Conservation (phyloP, 805 yeast genomes). For the Wickerhamiella qilinensis region DNA sequence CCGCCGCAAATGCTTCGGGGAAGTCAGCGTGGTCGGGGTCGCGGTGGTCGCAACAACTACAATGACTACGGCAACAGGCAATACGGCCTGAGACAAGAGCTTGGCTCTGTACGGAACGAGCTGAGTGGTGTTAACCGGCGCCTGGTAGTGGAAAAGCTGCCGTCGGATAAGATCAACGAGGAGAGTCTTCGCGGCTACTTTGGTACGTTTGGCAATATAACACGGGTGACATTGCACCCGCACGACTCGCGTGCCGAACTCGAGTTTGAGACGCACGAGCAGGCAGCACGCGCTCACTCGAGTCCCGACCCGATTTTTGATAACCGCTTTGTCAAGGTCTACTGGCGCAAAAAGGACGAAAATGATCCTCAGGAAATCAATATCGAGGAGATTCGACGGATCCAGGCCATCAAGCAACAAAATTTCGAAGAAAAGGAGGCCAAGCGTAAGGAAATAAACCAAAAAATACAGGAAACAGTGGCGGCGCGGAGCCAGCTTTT, state of each 20-base stretch:
- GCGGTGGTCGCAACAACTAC: conserved; percentile 3
- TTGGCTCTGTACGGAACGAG: conserved; percentile 13
- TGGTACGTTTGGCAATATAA: conserved; percentile 27
- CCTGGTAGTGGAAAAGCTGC: conserved; percentile 29
- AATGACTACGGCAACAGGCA: neutral
- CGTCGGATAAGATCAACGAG: conserved; percentile 27
- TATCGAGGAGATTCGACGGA: conserved; percentile 23
- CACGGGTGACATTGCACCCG: conserved; percentile 18
- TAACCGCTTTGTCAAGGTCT: conserved; percentile 34
- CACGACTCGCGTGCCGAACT: conserved; percentile 24
- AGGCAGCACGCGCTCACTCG: conserved; percentile 29
- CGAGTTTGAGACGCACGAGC: conserved; percentile 23
- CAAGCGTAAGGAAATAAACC: conserved; percentile 22
- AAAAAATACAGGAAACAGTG: conserved; percentile 21
- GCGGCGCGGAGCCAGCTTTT: conserved; percentile 24
- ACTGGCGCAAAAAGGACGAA: conserved; percentile 21
- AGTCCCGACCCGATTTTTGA: conserved; percentile 31
- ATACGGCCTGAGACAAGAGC: conserved; percentile 1
- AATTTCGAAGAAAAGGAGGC: conserved; percentile 26
- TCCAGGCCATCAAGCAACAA: conserved; percentile 27
- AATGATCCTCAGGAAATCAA: conserved; percentile 19
- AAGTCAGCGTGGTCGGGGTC: conserved; percentile 6
- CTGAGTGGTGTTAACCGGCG: conserved; percentile 18
- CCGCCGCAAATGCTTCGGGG: neutral
- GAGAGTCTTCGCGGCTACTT: conserved; percentile 23